Conservation (phyloP, 495 filamentous ascomycete species). For the Astrothelium subdiscretum region DNA sequence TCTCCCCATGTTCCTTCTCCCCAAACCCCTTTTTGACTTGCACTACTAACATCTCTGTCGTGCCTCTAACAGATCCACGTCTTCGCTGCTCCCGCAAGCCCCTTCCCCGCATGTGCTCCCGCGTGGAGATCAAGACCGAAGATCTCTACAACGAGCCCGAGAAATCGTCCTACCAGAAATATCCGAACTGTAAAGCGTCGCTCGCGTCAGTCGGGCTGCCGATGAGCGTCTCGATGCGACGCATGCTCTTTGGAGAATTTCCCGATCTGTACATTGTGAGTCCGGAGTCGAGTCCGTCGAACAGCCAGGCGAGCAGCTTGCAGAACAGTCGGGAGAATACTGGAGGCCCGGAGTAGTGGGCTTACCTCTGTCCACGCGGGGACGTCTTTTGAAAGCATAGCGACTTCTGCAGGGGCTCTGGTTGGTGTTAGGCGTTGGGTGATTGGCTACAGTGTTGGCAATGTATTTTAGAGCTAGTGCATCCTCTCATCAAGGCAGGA, state of each 20-base stretch:
- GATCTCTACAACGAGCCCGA: constrained; percentile 27
- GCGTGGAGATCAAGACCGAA: constrained; percentile 25
- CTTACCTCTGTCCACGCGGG: background rate
- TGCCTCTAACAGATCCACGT: constrained; percentile 19
- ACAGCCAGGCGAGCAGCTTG: background rate
- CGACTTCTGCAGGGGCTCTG: no score
- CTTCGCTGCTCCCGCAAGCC: constrained; percentile 26
- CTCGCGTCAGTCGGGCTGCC: constrained; percentile 29
- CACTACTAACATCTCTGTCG: background rate
- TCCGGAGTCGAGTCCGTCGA: constrained; percentile 9
- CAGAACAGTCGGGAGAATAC: background rate
- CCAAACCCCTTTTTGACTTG: constrained; percentile 1
- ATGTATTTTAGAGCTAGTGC: no score
- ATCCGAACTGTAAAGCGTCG: constrained; percentile 26
- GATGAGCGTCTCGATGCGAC: constrained; percentile 24
- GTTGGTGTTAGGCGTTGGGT: no score
- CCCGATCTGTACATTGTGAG: constrained; percentile 29
- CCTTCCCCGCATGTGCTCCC: constrained; percentile 26
- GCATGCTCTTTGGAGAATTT: constrained; percentile 24
- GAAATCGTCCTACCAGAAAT: constrained; percentile 17
- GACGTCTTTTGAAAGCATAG: no score
- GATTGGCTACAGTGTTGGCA: no score
- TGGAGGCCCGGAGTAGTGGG: background rate
- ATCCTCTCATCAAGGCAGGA: no score
- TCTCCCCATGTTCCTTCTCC: background rate